These are phyloP conservation scores for Sambucus nigra DNA, from an alignment of 129 eudicot genomes.

Conservation along the genomic window DNA sequence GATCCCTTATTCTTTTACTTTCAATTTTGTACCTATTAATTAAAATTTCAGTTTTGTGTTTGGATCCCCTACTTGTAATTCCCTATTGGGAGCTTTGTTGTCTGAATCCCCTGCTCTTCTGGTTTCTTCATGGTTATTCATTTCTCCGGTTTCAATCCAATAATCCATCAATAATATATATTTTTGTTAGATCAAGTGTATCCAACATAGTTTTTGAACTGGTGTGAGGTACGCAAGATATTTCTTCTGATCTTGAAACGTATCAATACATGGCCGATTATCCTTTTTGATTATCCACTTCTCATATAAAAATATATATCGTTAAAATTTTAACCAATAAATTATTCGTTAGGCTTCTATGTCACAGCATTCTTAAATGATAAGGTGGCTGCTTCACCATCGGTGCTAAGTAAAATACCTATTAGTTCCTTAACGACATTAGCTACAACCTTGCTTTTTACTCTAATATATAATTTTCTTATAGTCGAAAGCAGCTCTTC, in stretches of 20 bases:
- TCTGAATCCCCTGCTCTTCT: too few species aligned
- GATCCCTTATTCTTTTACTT: too few species aligned
- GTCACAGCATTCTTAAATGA: slow-evolving; percentile 57
- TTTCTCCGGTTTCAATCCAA: slow-evolving; percentile 92
- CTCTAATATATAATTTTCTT: slow-evolving; percentile 28
- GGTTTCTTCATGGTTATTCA: slow-evolving; percentile 90
- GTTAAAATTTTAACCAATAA: too few species aligned
- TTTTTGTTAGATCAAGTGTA: slow-evolving; percentile 57
- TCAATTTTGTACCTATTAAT: too few species aligned
- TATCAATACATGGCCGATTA: slow-evolving; percentile 52
- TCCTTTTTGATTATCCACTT: too few species aligned
- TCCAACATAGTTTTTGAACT: slow-evolving; percentile 65
- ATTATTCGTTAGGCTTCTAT: too few species aligned
- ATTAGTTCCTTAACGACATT: slow-evolving; percentile 85
- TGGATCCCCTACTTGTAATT: too few species aligned
- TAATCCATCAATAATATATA: slow-evolving; percentile 79
- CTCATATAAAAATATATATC: too few species aligned
- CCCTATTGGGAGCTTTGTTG: too few species aligned
- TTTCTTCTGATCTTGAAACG: slow-evolving; percentile 63
- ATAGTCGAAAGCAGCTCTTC: slow-evolving; percentile 28
- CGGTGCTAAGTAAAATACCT: slow-evolving; percentile 55
- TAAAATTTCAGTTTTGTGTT: too few species aligned
- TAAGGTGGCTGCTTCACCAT: slow-evolving; percentile 74
- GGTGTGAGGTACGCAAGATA: slow-evolving; percentile 79
- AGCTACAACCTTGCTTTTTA: slow-evolving; percentile 62